Evolutionary conservation across 2,329 filamentous ascomycete species (phyloP).

Genomic region (Colletotrichum coccodes): DNA sequence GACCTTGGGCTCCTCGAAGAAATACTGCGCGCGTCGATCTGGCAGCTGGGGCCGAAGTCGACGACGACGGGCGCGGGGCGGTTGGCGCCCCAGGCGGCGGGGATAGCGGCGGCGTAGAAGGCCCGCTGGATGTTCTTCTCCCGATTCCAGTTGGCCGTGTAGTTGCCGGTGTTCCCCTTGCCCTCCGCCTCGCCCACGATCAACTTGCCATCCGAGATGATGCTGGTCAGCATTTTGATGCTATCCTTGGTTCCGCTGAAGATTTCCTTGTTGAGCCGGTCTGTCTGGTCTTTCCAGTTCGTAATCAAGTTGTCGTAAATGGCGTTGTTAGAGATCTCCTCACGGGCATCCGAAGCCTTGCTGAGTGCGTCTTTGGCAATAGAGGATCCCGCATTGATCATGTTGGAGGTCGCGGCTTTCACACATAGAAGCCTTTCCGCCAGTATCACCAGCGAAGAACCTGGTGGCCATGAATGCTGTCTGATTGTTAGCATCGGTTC

Average conservation of each 20-base stretch:
- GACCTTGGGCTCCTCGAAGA: background rate
- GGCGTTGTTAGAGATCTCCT: background rate
- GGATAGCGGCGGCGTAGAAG: constrained; percentile 21
- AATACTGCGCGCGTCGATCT: constrained; percentile 14
- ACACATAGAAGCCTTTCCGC: background rate
- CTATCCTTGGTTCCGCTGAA: background rate
- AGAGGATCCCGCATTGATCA: background rate
- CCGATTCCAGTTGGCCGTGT: background rate
- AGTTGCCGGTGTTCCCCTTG: background rate
- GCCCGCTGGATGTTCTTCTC: background rate
- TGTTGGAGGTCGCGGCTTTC: background rate
- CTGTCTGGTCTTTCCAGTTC: background rate
- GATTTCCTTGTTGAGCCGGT: background rate
- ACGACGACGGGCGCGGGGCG: constrained; percentile 15
- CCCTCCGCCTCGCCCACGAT: background rate
- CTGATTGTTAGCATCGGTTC: too few relatives aligned
- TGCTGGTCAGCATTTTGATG: background rate
- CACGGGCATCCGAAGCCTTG: too few relatives aligned
- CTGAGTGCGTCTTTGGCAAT: background rate
- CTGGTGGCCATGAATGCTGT: background rate
- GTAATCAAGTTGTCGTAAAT: background rate
- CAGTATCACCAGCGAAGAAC: background rate
- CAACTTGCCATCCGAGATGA: constrained; percentile 6
- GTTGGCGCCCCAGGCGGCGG: constrained; percentile 12
- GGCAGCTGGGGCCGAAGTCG: constrained; percentile 17